Evolutionary conservation across 2,329 filamentous ascomycete genomes (phyloP).

Genomic region (Trichophyton mentagrophytes): DNA sequence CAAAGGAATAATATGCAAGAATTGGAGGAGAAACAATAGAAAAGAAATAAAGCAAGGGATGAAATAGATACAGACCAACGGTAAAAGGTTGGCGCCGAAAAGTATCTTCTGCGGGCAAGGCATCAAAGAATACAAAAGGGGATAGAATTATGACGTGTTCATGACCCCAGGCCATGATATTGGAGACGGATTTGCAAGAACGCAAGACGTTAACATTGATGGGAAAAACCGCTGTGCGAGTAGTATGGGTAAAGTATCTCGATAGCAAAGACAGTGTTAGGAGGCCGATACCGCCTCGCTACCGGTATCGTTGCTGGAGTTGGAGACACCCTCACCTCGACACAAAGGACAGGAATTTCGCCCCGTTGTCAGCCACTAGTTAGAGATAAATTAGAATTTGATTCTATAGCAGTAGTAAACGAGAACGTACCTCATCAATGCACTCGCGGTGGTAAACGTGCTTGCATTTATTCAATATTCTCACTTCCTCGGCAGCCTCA

Average conservation of each 20-base stretch:
- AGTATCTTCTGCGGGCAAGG: background rate
- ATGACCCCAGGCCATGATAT: background rate
- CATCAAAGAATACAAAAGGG: background rate
- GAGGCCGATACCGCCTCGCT: background rate
- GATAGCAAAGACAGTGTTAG: background rate
- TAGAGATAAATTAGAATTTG: background rate
- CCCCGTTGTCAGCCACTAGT: slow-evolving; percentile 54
- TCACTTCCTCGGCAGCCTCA: slow-evolving; percentile 47
- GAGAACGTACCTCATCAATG: slow-evolving; percentile 51
- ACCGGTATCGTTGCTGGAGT: slow-evolving; percentile 17
- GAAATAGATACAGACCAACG: background rate
- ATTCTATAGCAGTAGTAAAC: background rate
- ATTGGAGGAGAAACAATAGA: background rate
- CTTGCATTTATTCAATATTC: slow-evolving; percentile 49
- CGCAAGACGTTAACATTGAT: background rate
- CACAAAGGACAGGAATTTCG: slow-evolving; percentile 53
- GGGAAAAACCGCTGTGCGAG: background rate
- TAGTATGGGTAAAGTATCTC: background rate
- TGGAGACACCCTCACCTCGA: slow-evolving; percentile 45
- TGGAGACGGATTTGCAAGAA: background rate
- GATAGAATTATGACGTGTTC: background rate
- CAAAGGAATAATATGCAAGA: background rate
- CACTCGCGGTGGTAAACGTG: slow-evolving; percentile 57
- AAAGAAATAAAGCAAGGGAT: background rate
- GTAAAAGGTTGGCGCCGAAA: background rate